These are phyloP conservation scores for Cyclospora cayetanensis DNA, from an alignment of 169 alveolate species.

Conservation along the genomic window DNA sequence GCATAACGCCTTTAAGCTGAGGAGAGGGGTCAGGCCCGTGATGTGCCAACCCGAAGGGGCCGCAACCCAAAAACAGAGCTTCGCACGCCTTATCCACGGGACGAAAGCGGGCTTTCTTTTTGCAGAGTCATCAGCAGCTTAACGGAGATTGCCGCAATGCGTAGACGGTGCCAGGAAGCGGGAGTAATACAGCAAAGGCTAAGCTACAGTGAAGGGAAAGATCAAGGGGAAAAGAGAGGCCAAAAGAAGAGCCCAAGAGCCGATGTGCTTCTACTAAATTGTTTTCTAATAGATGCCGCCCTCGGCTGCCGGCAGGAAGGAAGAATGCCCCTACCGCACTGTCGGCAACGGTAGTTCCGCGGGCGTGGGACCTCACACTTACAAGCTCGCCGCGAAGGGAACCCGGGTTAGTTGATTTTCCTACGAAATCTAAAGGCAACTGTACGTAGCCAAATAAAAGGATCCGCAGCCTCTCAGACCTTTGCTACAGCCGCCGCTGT, in stretches of 20 bases:
- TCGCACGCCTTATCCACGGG: no score
- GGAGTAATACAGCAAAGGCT: background rate
- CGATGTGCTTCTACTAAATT: background rate
- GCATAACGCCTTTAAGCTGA: background rate
- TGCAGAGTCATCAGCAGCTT: background rate
- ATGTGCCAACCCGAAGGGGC: background rate
- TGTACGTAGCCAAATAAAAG: background rate
- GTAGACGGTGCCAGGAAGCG: background rate
- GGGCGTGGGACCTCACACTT: background rate
- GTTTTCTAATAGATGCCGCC: background rate
- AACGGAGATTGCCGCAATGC: background rate
- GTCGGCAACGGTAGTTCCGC: background rate
- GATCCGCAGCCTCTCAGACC: conserved; percentile 1
- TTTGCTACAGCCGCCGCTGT: conserved; percentile 47
- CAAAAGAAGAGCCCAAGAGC: background rate
- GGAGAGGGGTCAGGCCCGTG: background rate
- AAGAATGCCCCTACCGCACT: background rate
- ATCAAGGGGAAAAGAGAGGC: background rate
- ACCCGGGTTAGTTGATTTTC: background rate
- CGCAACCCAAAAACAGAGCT: no score
- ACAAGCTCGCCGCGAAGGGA: background rate
- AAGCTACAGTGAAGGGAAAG: background rate
- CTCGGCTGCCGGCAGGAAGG: background rate
- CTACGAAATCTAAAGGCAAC: conserved; percentile 1
- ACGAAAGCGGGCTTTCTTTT: no score